These are phyloP conservation scores for Aleurites moluccanus DNA, from an alignment of 441 rosid genomes.

Conservation along the genomic window DNA sequence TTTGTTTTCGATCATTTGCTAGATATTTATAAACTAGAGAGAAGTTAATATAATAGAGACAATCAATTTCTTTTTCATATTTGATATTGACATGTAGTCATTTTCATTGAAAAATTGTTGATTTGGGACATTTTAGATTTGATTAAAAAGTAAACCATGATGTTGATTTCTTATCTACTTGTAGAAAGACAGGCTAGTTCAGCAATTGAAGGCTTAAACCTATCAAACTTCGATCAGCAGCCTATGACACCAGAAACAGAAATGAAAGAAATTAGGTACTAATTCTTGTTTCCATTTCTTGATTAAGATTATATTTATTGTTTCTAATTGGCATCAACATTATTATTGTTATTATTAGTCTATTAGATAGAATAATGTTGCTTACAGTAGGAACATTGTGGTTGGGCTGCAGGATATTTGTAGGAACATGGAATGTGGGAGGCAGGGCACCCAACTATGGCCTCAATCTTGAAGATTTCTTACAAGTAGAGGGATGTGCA, in stretches of 20 bases:
- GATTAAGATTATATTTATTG: background rate
- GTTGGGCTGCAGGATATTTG: constrained; percentile 58
- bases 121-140: constrained; percentile 18
- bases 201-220: constrained; percentile 67
- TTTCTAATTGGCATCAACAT: background rate
- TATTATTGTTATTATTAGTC: background rate
- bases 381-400: constrained; percentile 21
- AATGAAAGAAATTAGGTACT: constrained; percentile 63
- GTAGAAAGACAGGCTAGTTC: constrained; percentile 62
- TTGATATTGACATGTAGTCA: constrained; percentile 26
- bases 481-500: constrained; percentile 74
- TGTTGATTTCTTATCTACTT: constrained; percentile 9
- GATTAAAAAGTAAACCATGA: background rate
- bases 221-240: constrained; percentile 51
- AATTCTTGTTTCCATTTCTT: background rate
- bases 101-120: constrained; percentile 22
- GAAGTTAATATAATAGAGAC: constrained; percentile 1
- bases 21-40: constrained; percentile 21
- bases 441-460: constrained; percentile 68
- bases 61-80: constrained; percentile 15
- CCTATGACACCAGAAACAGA: constrained; percentile 55
- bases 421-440: constrained; percentile 96
- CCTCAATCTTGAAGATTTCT: constrained; percentile 79
- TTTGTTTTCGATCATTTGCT: constrained; percentile 14
- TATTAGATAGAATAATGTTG: background rate